Evolutionary conservation across 257 asterid species (phyloP).

Genomic region (Primulina tabacum): DNA sequence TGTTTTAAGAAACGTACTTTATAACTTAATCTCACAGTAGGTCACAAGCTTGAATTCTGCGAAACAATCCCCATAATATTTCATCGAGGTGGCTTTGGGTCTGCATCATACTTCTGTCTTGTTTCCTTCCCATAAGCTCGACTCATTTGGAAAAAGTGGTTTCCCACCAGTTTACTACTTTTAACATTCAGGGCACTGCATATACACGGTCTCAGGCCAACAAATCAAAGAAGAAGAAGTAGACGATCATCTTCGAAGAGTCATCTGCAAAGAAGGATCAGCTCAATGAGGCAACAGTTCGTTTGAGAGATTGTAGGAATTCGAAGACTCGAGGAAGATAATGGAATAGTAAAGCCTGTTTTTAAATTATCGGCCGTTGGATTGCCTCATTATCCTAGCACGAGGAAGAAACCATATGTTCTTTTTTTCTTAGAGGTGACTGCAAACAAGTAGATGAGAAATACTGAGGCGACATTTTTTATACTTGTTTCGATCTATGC

Average conservation of each 20-base stretch:
- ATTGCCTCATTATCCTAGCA: slow-evolving; percentile 51
- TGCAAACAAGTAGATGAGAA: slow-evolving; percentile 24
- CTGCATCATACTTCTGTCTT: no score
- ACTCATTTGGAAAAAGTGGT: background rate
- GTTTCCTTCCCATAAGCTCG: background rate
- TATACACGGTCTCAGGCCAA: slow-evolving; percentile 48
- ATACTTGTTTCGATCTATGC: slow-evolving; percentile 22
- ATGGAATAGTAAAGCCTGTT: slow-evolving; percentile 23
- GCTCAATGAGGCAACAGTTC: slow-evolving; percentile 23
- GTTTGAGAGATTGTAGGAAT: slow-evolving; percentile 30
- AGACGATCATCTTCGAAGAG: slow-evolving; percentile 30
- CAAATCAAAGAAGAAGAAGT: slow-evolving; percentile 94
- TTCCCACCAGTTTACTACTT: background rate
- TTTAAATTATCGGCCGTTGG: slow-evolving; percentile 25
- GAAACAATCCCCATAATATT: background rate
- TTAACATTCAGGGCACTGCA: slow-evolving; percentile 73
- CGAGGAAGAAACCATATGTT: slow-evolving; percentile 31
- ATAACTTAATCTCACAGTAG: background rate
- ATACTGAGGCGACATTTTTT: slow-evolving; percentile 43
- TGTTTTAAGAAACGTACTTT: background rate
- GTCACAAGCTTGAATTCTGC: background rate
- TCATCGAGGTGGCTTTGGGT: no score
- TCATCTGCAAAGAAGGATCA: slow-evolving; percentile 28
- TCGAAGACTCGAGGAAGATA: slow-evolving; percentile 18
- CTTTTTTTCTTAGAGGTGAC: slow-evolving; percentile 24